Base-by-base conservation (phyloP, 441 rosid genomes). In the Dalechampia spathulata region DNA sequence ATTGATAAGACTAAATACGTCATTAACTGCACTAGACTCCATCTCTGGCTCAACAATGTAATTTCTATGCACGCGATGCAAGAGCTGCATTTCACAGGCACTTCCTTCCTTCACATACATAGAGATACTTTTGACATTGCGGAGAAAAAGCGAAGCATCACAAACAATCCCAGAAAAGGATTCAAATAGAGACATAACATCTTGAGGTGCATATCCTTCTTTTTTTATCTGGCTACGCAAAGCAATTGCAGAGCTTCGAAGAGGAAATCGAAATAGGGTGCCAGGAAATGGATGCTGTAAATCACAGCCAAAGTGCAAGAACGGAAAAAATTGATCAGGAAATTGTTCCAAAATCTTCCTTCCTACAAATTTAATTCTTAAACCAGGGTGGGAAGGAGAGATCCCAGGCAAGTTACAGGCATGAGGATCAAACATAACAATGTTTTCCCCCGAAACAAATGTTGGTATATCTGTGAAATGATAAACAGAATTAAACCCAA, bases 401-500 rank as follows among this genome's bases (percentile, higher is more conserved):
- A 90, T 87, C 55, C 99, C 99, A 25, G 99, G 99, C 75, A 93
- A 83, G 83, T 77, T 83, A 65, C 72, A 72, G 63, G 99, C 99
- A 75, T 93, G 99, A 51, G 99, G 99, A 81, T 93, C 99, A 81
- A 93, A 93, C 89, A 93, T 87, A 53, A 93, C 97, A 52, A 93
- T 73, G 67, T 93, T 93, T 72, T 93, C 99, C 66, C 99, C 99
- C 51, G 99, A 93, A 73, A 93, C 96, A 78, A 93, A 93, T 34
- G 85, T 68, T 13, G 99, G 99, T 61, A 90, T 75, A 63, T 93
- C 99, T 52, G 99, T 93, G 62, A 93, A 93, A 80, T 93, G 99
- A 81, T 93, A 93, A 56, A 90, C 99, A 70, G 96, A 93, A 66
- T 93, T 93, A 76, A 93, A 93, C 57, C 99, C 99, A 68, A 93